Evolutionary conservation across 306 rosid genomes (phyloP), one percentile per base, ranked within the genome.

Genomic region (Castanea mollissima): DNA sequence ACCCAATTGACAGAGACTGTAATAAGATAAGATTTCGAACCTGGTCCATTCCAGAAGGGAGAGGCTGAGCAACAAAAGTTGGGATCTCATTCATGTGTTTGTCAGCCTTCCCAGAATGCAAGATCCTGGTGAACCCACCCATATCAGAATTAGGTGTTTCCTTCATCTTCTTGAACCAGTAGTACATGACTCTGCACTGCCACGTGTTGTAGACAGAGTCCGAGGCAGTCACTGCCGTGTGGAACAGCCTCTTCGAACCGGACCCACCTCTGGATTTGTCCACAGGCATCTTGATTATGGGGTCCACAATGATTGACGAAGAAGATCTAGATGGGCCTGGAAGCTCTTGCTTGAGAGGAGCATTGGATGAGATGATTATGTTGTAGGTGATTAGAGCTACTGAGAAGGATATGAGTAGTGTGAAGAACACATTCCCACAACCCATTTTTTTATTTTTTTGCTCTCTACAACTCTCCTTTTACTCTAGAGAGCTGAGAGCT

Each of bases 101-200:
- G 27, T 96, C 99, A 35, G 97, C 82, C 76, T 90, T 90, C 32
- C 99, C 99, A 8, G 97, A 91, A 68, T 96, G 99, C 72, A 96
- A 80, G 76, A 96, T 91, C 89, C 99, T 80, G 0, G 99, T 96
- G 78, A 91, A 96, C 0, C 98, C 97, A 35, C 99, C 99, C 99
- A 96, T 96, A 14, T 82, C 92, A n/a, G 99, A 96, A 23, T 75
- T 78, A 20, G 90, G 84, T 5, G 21, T 71, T 20, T 86, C 82
- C 84, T 80, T 84, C 16, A 93, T 59, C 85, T 89, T 96, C 68
- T 91, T 93, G 81, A 88, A 96, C 98, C 99, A 96, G 81, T 88
- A 93, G 83, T 96, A 93, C 99, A 93, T 96, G 46, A 89, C 55
- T 79, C 99, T 86, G 34, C 98, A 90, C 93, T 96, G 99, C 99